A percentile compares a stretch with the other conserved stretches of the same genome.
Conservation (phyloP, 2,329 filamentous ascomycete species). For the Ustulina deusta region DNA sequence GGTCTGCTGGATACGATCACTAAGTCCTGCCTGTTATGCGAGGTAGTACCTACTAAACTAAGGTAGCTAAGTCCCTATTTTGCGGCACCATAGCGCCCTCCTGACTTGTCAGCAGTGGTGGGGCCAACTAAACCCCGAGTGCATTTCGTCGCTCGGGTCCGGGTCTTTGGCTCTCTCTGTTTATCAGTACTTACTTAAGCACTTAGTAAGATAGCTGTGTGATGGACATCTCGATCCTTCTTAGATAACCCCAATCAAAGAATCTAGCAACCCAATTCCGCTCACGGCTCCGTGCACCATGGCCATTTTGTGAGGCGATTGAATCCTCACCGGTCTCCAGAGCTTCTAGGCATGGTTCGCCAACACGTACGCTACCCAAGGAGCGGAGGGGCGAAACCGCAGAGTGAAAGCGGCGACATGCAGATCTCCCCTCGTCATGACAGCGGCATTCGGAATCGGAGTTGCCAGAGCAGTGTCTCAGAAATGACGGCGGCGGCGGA, state of each 20-base stretch:
- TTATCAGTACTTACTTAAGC: too few species aligned
- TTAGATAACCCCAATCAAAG: not conserved
- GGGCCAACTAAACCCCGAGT: too few species aligned
- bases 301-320: not conserved
- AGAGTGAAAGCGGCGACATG: constrained; percentile 6
- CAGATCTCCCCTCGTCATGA: constrained; percentile 14
- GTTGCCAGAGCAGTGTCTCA: not conserved
- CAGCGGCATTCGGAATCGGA: constrained; percentile 1
- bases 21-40: too few species aligned
- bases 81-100: too few species aligned
- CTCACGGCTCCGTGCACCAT: not conserved
- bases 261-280: not conserved
- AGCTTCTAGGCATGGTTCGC: not conserved
- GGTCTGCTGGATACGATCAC: too few species aligned
- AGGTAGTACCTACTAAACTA: too few species aligned
- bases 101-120: too few species aligned
- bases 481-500: not conserved
- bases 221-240: too few species aligned
- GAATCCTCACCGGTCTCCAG: not conserved
- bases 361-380: constrained; percentile 1
- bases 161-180: too few species aligned
- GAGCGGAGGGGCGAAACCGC: not conserved
- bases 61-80: too few species aligned
- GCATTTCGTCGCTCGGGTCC: too few species aligned
- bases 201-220: too few species aligned